Conservation (phyloP, 192 early-diverging fungal genomes). For the Podila verticillata region DNA sequence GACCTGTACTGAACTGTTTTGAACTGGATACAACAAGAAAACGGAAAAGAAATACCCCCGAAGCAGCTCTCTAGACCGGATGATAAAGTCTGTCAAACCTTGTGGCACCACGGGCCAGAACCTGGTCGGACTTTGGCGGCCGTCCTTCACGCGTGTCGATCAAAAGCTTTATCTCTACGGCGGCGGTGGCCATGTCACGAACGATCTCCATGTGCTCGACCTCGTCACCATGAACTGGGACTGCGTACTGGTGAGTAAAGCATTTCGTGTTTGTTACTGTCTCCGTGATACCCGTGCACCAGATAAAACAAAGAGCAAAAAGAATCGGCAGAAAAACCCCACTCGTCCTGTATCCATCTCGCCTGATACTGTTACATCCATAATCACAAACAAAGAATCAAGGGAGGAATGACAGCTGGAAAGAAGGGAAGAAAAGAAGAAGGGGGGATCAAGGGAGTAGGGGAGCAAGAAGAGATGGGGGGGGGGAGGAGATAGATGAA, state of each 20-base stretch:
- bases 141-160: conserved; percentile 61
- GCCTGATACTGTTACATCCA: neutral
- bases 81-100: conserved; percentile 57
- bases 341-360: too few species aligned
- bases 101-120: conserved; percentile 61
- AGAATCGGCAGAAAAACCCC: neutral
- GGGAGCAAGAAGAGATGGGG: neutral
- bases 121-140: conserved; percentile 63
- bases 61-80: conserved; percentile 5
- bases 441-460: neutral
- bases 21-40: too few species aligned
- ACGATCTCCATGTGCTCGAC: conserved; percentile 65
- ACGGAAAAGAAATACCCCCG: neutral
- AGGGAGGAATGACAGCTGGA: neutral
- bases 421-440: neutral
- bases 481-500: neutral
- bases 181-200: conserved; percentile 65
- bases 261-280: neutral
- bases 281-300: too few species aligned
- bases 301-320: too few species aligned
- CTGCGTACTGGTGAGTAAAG: conserved; percentile 58
- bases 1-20: too few species aligned
- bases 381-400: neutral
- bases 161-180: conserved; percentile 64
- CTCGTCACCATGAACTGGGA: conserved; percentile 60